phyloP scores from a whole-genome alignment of 2,329 filamentous ascomycete genomes.

The Aspergillus quadricinctus region DNA sequence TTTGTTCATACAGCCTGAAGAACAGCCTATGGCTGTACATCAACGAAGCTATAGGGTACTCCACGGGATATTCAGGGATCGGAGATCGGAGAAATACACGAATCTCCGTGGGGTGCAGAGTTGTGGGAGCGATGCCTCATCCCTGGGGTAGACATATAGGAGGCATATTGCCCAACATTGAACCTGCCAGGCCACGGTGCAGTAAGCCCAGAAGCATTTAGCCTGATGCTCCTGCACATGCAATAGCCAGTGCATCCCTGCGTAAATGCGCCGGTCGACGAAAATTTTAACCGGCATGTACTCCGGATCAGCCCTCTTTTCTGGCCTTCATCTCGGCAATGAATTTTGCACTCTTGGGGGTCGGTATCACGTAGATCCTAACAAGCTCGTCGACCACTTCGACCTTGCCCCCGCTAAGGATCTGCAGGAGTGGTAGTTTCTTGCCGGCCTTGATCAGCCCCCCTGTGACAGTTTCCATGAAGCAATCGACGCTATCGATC shows the following conservation, averaged over 20 bases:
- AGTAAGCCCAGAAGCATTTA: not conserved
- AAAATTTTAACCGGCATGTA: not conserved
- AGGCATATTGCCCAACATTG: not conserved
- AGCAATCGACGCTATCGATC: constrained; percentile 69
- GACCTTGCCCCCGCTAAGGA: constrained; percentile 70
- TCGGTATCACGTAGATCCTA: constrained; percentile 76
- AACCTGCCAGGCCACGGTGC: not conserved
- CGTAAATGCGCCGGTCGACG: not conserved
- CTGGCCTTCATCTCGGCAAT: constrained; percentile 79
- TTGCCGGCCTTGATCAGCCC: constrained; percentile 87
- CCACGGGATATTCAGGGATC: not conserved
- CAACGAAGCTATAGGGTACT: not conserved
- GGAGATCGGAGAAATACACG: not conserved
- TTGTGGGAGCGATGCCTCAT: not conserved
- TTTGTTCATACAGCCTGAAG: not conserved
- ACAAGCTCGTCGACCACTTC: constrained; percentile 86
- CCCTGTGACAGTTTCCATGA: constrained; percentile 75
- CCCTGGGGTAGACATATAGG: not conserved
- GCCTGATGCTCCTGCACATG: not conserved
- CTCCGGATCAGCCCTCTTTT: constrained; percentile 40
- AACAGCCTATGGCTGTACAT: not conserved
- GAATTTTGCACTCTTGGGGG: constrained; percentile 65
- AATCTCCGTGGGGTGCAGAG: not conserved
- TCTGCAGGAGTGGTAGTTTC: constrained; percentile 71
- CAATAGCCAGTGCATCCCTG: not conserved